A percentile compares a stretch with the other conserved stretches of the same genome.
Conservation (phyloP, 306 rosid species). For the Crataegus laevigata region DNA sequence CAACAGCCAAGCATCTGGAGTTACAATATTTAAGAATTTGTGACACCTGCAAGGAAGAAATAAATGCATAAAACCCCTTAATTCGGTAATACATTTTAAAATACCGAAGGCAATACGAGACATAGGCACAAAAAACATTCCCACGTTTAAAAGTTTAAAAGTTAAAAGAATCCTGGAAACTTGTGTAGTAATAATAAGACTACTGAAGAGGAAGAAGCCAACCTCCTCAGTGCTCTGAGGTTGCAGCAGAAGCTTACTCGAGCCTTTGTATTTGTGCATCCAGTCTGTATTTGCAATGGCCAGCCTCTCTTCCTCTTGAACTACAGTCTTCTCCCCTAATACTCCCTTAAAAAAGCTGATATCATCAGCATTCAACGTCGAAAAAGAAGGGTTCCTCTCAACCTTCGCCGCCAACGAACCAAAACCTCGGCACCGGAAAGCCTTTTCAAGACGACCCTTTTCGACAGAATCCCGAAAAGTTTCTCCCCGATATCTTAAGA, state of each 20-base stretch:
- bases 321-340: constrained; percentile 66
- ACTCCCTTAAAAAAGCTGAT: constrained; percentile 54
- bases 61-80: neutral
- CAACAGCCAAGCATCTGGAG: constrained; percentile 82
- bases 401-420: constrained; percentile 36
- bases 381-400: constrained; percentile 53
- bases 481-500: constrained; percentile 9
- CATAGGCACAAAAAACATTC: neutral
- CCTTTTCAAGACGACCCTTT: constrained; percentile 17
- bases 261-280: constrained; percentile 80
- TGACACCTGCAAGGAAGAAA: constrained; percentile 49
- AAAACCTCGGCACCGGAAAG: constrained; percentile 25
- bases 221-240: constrained; percentile 85
- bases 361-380: constrained; percentile 58
- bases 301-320: constrained; percentile 77
- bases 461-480: neutral
- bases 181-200: neutral
- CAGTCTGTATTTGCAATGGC: constrained; percentile 71
- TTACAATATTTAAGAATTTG: constrained; percentile 74
- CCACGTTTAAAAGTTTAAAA: neutral
- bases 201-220: neutral
- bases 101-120: neutral
- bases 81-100: neutral
- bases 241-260: constrained; percentile 65
- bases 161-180: neutral